These are phyloP conservation scores for Botrytis galanthina DNA, from an alignment of 2,329 filamentous ascomycete genomes.

Conservation along the genomic window DNA sequence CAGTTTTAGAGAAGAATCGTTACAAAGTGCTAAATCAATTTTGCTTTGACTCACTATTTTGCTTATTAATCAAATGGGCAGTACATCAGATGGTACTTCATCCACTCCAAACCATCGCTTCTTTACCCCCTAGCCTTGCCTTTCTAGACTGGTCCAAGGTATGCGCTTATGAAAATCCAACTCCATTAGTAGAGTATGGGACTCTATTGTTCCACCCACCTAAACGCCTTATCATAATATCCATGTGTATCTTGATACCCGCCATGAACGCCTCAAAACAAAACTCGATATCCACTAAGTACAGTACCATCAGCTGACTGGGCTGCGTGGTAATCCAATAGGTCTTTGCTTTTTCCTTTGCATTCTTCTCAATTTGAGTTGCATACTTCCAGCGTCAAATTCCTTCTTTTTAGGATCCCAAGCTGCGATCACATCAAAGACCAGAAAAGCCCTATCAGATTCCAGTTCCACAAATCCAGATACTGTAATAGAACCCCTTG, in stretches of 20 bases:
- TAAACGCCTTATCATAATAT: not conserved
- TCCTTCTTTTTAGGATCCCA: constrained; percentile 55
- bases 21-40: not conserved
- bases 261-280: not conserved
- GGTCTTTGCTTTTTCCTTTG: constrained; percentile 44
- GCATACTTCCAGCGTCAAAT: constrained; percentile 38
- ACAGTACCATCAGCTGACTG: not conserved
- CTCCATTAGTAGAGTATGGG: not conserved
- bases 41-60: not conserved
- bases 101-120: not conserved
- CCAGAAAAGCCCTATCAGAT: constrained; percentile 46
- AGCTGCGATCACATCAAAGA: constrained; percentile 52
- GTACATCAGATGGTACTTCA: not conserved
- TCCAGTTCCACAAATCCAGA: constrained; percentile 55
- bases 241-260: not conserved
- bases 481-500: constrained; percentile 51
- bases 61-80: not conserved
- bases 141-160: not conserved
- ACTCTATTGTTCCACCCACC: not conserved
- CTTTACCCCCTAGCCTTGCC: not conserved
- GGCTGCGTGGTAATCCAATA: constrained; percentile 1
- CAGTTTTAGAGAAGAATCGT: not conserved
- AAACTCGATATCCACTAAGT: not conserved
- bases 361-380: constrained; percentile 46
- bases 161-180: constrained; percentile 1